Evolutionary conservation across 345 rosid genomes (phyloP).

Genomic region (Gossypium thurberi): DNA sequence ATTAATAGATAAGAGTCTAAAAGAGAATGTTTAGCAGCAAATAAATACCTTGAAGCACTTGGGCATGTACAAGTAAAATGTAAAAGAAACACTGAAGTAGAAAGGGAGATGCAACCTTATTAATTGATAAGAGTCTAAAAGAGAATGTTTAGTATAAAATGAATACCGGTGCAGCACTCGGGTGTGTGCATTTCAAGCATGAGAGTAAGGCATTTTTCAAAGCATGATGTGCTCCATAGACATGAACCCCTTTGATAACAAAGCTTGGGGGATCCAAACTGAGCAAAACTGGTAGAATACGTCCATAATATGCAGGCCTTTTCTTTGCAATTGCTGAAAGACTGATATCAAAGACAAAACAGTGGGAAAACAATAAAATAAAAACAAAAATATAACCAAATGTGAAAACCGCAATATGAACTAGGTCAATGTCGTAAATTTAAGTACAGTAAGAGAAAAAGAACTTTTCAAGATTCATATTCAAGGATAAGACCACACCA

Average conservation of each 20-base stretch:
- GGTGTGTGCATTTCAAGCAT: conserved; percentile 82
- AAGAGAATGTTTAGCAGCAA: conserved; percentile 7
- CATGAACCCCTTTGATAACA: conserved; percentile 50
- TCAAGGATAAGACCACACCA: background rate
- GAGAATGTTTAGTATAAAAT: conserved; percentile 12
- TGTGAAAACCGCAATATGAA: background rate
- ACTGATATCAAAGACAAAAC: conserved; percentile 28
- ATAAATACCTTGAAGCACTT: conserved; percentile 84
- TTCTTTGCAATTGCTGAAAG: conserved; percentile 80
- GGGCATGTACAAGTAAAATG: conserved; percentile 54
- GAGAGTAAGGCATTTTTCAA: conserved; percentile 61
- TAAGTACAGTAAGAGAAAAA: background rate
- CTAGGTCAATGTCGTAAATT: background rate
- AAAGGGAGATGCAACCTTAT: conserved; percentile 5
- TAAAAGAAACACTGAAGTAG: background rate
- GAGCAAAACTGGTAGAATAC: conserved; percentile 86
- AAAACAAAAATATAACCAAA: background rate
- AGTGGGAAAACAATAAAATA: background rate
- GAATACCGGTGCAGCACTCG: conserved; percentile 93
- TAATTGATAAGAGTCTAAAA: background rate
- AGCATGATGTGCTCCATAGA: conserved; percentile 59
- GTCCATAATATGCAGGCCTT: conserved; percentile 86
- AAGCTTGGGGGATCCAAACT: conserved; percentile 70
- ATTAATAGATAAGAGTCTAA: conserved; percentile 4
- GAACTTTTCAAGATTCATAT: background rate